phyloP scores from a whole-genome alignment of 2,329 filamentous ascomycete species.

The Ascochyta clinopodiicola region DNA sequence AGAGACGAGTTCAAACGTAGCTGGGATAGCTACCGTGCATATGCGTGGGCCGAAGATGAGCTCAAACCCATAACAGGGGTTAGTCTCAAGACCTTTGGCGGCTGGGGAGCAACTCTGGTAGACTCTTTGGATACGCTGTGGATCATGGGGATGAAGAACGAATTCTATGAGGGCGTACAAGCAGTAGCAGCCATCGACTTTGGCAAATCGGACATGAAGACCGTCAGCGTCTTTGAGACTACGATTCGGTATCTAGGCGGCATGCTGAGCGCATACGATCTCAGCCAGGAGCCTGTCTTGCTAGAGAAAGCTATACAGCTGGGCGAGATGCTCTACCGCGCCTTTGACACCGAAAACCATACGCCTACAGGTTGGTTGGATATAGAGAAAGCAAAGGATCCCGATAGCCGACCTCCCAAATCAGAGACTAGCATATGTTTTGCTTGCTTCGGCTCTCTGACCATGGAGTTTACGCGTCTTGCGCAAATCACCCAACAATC shows the following conservation, averaged over 20 bases:
- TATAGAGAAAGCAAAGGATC: slow-evolving; percentile 44
- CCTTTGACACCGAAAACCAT: slow-evolving; percentile 55
- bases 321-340: slow-evolving; percentile 54
- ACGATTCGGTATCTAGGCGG: slow-evolving; percentile 54
- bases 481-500: slow-evolving; percentile 44
- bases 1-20: slow-evolving; percentile 51
- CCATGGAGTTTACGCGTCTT: slow-evolving; percentile 50
- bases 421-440: slow-evolving; percentile 52
- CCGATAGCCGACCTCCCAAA: slow-evolving; percentile 33
- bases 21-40: slow-evolving; percentile 53
- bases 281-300: slow-evolving; percentile 43
- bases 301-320: slow-evolving; percentile 48
- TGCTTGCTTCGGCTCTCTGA: slow-evolving; percentile 56
- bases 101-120: slow-evolving; percentile 57
- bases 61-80: slow-evolving; percentile 51
- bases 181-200: slow-evolving; percentile 56
- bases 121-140: slow-evolving; percentile 56
- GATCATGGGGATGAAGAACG: slow-evolving; percentile 57
- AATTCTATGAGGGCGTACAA: slow-evolving; percentile 56
- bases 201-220: slow-evolving; percentile 45
- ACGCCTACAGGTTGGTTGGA: slow-evolving; percentile 55
- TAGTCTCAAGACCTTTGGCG: slow-evolving; percentile 52
- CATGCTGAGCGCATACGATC: slow-evolving; percentile 47
- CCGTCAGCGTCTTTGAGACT: slow-evolving; percentile 60
- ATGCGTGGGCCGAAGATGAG: slow-evolving; percentile 57